phyloP scores from a whole-genome alignment of 441 rosid species.

The Arabidopsis hybrid region DNA sequence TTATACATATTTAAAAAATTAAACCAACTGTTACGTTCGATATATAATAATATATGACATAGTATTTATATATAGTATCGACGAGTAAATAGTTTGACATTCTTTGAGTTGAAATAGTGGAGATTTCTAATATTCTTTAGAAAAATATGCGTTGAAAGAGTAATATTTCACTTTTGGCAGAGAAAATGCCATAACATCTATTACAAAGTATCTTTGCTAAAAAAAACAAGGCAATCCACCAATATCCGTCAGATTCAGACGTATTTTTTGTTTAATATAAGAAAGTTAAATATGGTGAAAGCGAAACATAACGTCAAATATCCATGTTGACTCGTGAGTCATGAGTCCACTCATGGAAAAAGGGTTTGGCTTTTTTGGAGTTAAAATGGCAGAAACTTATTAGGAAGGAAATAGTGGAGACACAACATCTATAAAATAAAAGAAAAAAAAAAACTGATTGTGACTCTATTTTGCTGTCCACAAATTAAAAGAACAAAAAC shows the following conservation, averaged over 20 bases:
- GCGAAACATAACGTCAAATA: not conserved
- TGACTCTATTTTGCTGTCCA: not conserved
- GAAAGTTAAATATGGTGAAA: not conserved
- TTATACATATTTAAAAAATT: no score
- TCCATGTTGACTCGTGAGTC: not conserved
- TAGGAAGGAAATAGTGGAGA: not conserved
- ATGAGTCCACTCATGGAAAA: not conserved
- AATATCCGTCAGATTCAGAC: not conserved
- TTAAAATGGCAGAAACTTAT: not conserved
- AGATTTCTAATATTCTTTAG: not conserved
- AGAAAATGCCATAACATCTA: not conserved
- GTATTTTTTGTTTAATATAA: not conserved
- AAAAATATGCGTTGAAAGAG: not conserved
- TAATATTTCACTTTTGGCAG: not conserved
- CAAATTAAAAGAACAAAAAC: not conserved
- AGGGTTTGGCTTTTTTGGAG: not conserved
- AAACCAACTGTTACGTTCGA: no score
- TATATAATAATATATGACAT: no score
- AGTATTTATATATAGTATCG: no score
- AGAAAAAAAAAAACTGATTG: not conserved
- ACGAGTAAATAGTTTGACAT: no score
- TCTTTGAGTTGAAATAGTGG: not conserved
- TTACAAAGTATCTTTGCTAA: not conserved
- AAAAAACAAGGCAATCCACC: not conserved
- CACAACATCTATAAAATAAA: not conserved